Percentiles rank a stretch among this genome's conserved stretches.
Conservation (phyloP, 495 filamentous ascomycete species). For the Barbatosphaeria neglecta region DNA sequence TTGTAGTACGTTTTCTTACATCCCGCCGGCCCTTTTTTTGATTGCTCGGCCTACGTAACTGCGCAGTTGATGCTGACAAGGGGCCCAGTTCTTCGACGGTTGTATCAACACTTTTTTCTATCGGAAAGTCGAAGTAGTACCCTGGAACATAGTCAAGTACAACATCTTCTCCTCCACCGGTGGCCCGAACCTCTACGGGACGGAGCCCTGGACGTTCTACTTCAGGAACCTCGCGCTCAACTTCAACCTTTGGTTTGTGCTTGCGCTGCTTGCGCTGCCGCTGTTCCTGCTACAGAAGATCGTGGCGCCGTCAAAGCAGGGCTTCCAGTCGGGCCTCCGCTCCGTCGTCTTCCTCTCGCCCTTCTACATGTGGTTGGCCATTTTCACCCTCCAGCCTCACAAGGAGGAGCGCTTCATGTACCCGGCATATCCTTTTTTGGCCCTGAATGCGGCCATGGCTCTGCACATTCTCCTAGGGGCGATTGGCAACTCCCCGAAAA, state of each 20-base stretch:
- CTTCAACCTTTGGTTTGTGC: constrained; percentile 86
- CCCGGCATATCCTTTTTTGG: constrained; percentile 83
- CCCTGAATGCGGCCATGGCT: constrained; percentile 81
- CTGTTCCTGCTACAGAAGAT: constrained; percentile 38
- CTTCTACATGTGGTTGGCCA: constrained; percentile 88
- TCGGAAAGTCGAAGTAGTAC: constrained; percentile 60
- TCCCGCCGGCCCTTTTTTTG: constrained; percentile 8
- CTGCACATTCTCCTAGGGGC: constrained; percentile 66
- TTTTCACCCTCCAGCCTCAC: constrained; percentile 87
- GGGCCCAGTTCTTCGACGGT: constrained; percentile 36
- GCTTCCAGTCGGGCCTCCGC: constrained; percentile 44
- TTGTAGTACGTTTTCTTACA: constrained; percentile 58
- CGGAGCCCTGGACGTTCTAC: constrained; percentile 96
- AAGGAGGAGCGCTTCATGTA: constrained; percentile 99
- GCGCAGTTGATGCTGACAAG: constrained; percentile 6
- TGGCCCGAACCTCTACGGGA: constrained; percentile 90
- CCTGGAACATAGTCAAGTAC: constrained; percentile 90
- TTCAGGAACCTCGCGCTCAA: constrained; percentile 83
- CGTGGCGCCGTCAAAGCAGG: constrained; percentile 26
- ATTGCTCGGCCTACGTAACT: too few relatives aligned
- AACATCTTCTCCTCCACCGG: constrained; percentile 76
- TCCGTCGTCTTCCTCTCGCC: constrained; percentile 67
- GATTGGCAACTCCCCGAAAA: constrained; percentile 53
- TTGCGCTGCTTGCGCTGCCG: constrained; percentile 67
- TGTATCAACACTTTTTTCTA: constrained; percentile 73